Base-by-base conservation (phyloP, 208 protist genomes). In the Acanthamoeba castellanii region DNA sequence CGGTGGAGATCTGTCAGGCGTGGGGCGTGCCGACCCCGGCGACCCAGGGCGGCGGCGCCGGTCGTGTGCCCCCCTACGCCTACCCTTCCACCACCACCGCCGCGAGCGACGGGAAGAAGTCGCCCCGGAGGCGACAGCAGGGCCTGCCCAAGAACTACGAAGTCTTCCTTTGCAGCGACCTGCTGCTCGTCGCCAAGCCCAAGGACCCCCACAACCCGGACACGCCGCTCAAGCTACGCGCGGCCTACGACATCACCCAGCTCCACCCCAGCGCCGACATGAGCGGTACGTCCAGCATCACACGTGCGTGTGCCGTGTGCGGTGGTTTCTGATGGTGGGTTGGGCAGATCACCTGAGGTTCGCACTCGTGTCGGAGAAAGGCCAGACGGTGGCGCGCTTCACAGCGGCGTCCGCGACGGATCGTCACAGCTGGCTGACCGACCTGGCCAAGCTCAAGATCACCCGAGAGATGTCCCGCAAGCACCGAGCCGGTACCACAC, bases 361-460 rank as follows among this genome's bases (percentile, higher is more conserved):
- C 32, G 66, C n/a, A 1, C 25, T 74, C 11, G 66, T 30, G 32
- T 74, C 66, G 27, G n/a, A 74, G 32, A 74, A 37, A 30, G 66
- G 66, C 11, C 66, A 74, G 27, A 74, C 32, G 66, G 32, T 74
- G 25, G 66, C 32, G 13, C 66, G 66, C 66, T 74, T 74, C 66
- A 74, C 66, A 1, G 66, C 66, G 22, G 32, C 66, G 3, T 74
- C 66, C 11, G 66, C 66, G 11, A 42, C 66, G 27, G 66, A 74
- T 13, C 25, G 66, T 16, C 66, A 74, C 27, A 74, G 66, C 27
- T 74, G 66, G 66, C 66, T 74, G 66, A n/a, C 25, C 1, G 66
- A 74, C 32, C 9, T 74, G 66, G 66, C 66, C 66, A 74, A 74
- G 66, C 66, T 74, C 32, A 74, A 74, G 27, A 74, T 74, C 27